Evolutionary conservation across 2,329 filamentous ascomycete genomes (phyloP).

Genomic region (Akanthomyces dipterigenus): DNA sequence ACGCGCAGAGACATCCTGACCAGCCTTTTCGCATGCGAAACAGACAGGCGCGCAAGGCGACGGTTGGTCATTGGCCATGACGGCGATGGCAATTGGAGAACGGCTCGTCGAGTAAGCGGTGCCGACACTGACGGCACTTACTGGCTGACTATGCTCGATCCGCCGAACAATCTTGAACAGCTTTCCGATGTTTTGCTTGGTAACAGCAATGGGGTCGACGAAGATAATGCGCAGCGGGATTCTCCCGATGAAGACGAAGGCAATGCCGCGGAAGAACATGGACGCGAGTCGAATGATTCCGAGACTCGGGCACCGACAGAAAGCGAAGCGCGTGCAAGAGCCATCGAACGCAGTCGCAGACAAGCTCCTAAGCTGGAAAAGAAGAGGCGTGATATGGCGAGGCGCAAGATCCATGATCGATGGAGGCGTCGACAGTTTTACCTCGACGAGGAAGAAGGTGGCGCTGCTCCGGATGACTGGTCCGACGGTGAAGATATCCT

Average conservation of each 20-base stretch:
- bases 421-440: slow-evolving; percentile 78
- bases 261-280: slow-evolving; percentile 1
- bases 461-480: slow-evolving; percentile 57
- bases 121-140: slow-evolving; percentile 32
- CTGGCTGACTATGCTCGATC: slow-evolving; percentile 38
- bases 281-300: slow-evolving; percentile 19
- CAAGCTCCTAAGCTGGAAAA: slow-evolving; percentile 32
- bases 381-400: slow-evolving; percentile 36
- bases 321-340: slow-evolving; percentile 34
- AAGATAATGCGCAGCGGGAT: slow-evolving; percentile 20
- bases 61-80: slow-evolving; percentile 25
- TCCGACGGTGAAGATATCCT: slow-evolving; percentile 53
- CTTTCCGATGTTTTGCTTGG: slow-evolving; percentile 34
- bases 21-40: slow-evolving; percentile 39
- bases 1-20: slow-evolving; percentile 55
- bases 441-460: slow-evolving; percentile 77
- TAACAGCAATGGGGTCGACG: slow-evolving; percentile 21
- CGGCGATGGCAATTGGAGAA: slow-evolving; percentile 30
- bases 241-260: slow-evolving; percentile 20
- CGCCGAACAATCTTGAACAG: slow-evolving; percentile 37
- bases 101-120: slow-evolving; percentile 24
- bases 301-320: slow-evolving; percentile 29
- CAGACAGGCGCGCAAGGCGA: slow-evolving; percentile 23
- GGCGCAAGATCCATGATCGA: slow-evolving; percentile 56
- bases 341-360: slow-evolving; percentile 29